These are phyloP conservation scores for Ogataea saltuana DNA, from an alignment of 805 yeast species.

Conservation along the genomic window DNA sequence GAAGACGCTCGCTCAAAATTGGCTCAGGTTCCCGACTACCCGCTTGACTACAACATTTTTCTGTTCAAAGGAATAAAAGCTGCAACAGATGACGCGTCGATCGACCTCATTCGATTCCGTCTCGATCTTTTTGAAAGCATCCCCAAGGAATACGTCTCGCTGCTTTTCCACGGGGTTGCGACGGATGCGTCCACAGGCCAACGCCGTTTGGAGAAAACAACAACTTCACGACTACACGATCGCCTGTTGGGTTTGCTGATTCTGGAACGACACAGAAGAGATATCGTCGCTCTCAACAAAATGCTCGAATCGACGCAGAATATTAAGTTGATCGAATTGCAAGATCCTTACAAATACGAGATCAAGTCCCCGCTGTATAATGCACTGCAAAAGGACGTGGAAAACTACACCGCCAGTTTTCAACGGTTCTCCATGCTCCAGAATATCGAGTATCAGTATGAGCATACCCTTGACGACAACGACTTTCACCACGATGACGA, in stretches of 20 bases:
- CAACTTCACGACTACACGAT: slow-evolving; percentile 37
- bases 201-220: slow-evolving; percentile 26
- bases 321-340: slow-evolving; percentile 27
- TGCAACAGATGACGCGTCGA: slow-evolving; percentile 21
- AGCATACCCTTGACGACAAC: slow-evolving; percentile 27
- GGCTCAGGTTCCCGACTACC: slow-evolving; percentile 36
- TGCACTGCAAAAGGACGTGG: slow-evolving; percentile 24
- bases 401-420: slow-evolving; percentile 30
- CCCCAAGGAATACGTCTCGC: slow-evolving; percentile 27
- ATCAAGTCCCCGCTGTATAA: slow-evolving; percentile 36
- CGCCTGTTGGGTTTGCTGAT: slow-evolving; percentile 35
- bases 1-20: slow-evolving; percentile 20
- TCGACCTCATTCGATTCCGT: slow-evolving; percentile 27
- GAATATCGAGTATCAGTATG: slow-evolving; percentile 39
- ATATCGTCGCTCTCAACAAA: slow-evolving; percentile 31
- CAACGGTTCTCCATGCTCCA: slow-evolving; percentile 37
- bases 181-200: slow-evolving; percentile 13
- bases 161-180: slow-evolving; percentile 27
- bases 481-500: slow-evolving; percentile 33
- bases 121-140: slow-evolving; percentile 22
- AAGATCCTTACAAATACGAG: slow-evolving; percentile 35
- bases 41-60: slow-evolving; percentile 41
- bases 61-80: slow-evolving; percentile 35
- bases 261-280: slow-evolving; percentile 39
- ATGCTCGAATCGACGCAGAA: slow-evolving; percentile 16